Evolutionary conservation across 23 red algal species (phyloP), one percentile per base, ranked within the genome.

Genomic region (Pyropia yezoensis): DNA sequence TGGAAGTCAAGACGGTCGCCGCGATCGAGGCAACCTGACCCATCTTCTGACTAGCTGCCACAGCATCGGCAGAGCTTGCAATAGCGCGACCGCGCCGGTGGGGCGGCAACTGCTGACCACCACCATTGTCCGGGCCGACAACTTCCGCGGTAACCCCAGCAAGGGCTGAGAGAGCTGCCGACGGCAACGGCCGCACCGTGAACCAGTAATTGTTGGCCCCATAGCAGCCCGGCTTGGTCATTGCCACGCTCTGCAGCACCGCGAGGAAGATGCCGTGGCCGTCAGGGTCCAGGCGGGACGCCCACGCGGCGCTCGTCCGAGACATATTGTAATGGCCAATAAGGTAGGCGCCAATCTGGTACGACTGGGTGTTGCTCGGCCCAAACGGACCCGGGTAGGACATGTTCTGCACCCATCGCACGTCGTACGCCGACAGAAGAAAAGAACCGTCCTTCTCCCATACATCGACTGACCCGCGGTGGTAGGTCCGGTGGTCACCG

Each of bases 361-460:
- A 54, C 30, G 33, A 52, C 33, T 51, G 56, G 11, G 54, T 30
- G 20, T 57, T 60, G 61, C 70, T 72, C 58, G 74, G 71, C 9
- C 82, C 82, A 28, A 70, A 27, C 50, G 82, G 82, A 17, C 39
- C 61, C 7, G 82, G 82, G 47, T 87, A 87, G 7, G 82, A 87
- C 32, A 87, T 24, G 56, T 87, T 87, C 64, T 87, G 82, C 61
- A 76, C 32, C 82, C 82, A 87, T 33, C 67, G 71, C 21, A 87
- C 62, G 13, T 76, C 69, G 18, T 49, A 27, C 14, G 82, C 62
- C 28, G 62, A 60, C 25, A 87, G 62, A 13, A 87, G 71, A 18
- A 87, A 67, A n/a, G 62, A 50, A 21, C 82, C 82, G 39, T 64
- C 58, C 39, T 49, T 45, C 14, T 70, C 62, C 28, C 58, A 60